Base-by-base conservation (phyloP, 768 basidiomycete genomes). In the Leccinum uliginosum region DNA sequence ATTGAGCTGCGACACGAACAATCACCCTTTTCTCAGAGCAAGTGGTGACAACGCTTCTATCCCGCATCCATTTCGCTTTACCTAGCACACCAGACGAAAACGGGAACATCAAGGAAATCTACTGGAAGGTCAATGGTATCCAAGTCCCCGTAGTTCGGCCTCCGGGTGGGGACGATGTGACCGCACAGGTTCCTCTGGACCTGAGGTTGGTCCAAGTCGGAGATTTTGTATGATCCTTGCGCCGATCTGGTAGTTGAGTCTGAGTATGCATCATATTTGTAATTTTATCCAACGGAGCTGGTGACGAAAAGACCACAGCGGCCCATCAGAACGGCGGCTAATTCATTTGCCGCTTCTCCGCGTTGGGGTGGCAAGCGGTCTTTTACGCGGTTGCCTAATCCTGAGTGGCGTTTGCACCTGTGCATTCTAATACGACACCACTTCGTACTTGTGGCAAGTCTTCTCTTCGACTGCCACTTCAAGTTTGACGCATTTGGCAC, bases 141-240 rank as follows among this genome's bases (percentile, higher is more conserved):
- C 73, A 75, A 62, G 67, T 73, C 15, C 74, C 75, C 23, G 73
- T 76, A 1, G 68, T 76, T 29, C 67, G 64, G 45, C 63, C 71
- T 26, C 75, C 75, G 1, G 59, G 65, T 21, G 74, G 74, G 24
- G 74, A 76, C 24, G 53, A 58, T n/a, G 58, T 50, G 54, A 73
- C 72, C 2, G 47, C 73, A 35, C 72, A 71, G 52, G 65, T 74
- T 10, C 75, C 74, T 8, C 52, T 75, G 3, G 62, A 65, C 34
- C 51, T 74, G 27, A 63, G 73, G 56, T 44, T 57, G 8, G 70
- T 69, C 23, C 51, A 55, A 23, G 66, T 61, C n/a, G 55, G 40
- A 8, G 73, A 74, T 51, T 74, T 75, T 46, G 17, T 54, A 44
- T 65, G 30, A 53, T 53, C n/a, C 12, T 56, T 47, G 40, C 23